Percentiles rank a stretch among this genome's conserved stretches.
These are phyloP conservation scores for Trichoderma sp. DNA, from an alignment of 2,329 filamentous ascomycete species.

Conservation along the genomic window DNA sequence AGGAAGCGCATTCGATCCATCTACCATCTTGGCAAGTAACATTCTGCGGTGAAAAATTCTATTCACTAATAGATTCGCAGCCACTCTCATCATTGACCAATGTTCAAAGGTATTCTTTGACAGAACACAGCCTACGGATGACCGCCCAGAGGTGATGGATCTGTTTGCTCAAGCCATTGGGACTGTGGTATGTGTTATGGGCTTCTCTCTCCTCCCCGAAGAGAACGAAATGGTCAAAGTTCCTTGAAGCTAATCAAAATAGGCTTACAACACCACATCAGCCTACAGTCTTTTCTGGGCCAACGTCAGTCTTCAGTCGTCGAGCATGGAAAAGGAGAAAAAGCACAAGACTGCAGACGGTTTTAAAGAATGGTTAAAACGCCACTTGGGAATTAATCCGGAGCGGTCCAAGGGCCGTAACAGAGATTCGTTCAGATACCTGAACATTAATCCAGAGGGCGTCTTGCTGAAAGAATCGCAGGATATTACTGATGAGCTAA, in stretches of 20 bases:
- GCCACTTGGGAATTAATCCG: not conserved
- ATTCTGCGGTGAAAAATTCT: not conserved
- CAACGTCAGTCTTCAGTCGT: not conserved
- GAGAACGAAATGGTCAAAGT: no score
- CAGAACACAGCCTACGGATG: not conserved
- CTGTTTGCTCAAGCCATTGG: not conserved
- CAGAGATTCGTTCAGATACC: not conserved
- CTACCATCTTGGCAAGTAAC: not conserved
- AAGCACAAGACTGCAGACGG: not conserved
- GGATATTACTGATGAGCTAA: not conserved
- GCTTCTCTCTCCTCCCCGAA: no score
- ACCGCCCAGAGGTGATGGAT: not conserved
- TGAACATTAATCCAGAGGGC: not conserved
- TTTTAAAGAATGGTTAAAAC: not conserved
- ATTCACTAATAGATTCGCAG: not conserved
- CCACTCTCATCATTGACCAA: not conserved
- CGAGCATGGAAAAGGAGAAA: not conserved
- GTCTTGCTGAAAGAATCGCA: not conserved
- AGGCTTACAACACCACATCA: not conserved
- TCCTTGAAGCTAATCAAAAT: not conserved
- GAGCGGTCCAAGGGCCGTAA: not conserved
- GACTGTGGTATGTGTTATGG: not conserved
- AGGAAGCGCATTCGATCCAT: not conserved
- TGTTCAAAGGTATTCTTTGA: constrained; percentile 1
- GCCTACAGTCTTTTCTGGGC: not conserved